A percentile compares a stretch with the other conserved stretches of the same genome.
phyloP scores from a whole-genome alignment of 1,284 basidiomycete genomes.

The Apiotrichum siamense region DNA sequence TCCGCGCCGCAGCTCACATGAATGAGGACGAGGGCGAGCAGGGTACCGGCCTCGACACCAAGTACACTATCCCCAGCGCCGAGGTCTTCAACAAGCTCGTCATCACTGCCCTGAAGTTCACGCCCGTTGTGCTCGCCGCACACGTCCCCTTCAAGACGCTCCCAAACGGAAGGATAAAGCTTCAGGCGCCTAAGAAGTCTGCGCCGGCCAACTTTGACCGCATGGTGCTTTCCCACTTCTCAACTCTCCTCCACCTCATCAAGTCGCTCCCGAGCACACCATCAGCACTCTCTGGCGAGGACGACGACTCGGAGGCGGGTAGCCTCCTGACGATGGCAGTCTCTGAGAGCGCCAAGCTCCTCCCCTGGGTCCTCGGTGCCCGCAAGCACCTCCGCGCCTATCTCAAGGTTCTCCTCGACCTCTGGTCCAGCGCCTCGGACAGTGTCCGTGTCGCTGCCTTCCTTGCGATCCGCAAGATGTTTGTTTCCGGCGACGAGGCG shows the following conservation, averaged over 20 bases:
- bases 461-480: conserved; percentile 75
- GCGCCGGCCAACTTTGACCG: conserved; percentile 76
- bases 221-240: conserved; percentile 80
- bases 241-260: conserved; percentile 72
- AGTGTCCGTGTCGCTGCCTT: conserved; percentile 80
- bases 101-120: conserved; percentile 79
- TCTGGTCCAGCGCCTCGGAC: conserved; percentile 80
- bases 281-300: conserved; percentile 33
- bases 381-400: conserved; percentile 77
- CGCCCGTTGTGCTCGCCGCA: conserved; percentile 79
- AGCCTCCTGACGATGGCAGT: conserved; percentile 63
- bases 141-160: conserved; percentile 83
- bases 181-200: conserved; percentile 42
- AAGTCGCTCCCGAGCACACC: conserved; percentile 62
- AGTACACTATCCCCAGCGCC: conserved; percentile 75
- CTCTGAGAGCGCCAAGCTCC: conserved; percentile 72
- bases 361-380: conserved; percentile 77
- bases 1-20: conserved; percentile 80
- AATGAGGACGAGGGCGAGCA: conserved; percentile 70
- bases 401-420: conserved; percentile 73
- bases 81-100: conserved; percentile 88
- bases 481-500: conserved; percentile 69
- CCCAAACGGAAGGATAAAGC: conserved; percentile 66
- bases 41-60: conserved; percentile 49
- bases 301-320: conserved; percentile 39